Percentiles rank a stretch among this genome's conserved stretches.
Evolutionary conservation across 1,139 yeast genomes (phyloP).

Genomic region (Geotrichum siamense): DNA sequence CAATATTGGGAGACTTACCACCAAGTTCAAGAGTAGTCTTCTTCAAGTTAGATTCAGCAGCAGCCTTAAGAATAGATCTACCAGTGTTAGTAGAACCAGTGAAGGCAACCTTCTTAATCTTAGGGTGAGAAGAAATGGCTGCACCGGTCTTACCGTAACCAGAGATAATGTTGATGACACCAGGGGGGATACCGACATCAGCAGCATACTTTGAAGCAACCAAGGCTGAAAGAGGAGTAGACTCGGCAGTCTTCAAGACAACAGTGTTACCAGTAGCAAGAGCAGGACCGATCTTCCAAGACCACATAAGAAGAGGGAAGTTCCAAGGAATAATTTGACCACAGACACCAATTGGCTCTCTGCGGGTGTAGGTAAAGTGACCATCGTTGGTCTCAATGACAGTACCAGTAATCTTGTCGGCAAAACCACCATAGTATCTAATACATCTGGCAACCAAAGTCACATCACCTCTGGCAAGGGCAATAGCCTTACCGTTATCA

Average conservation of each 20-base stretch:
- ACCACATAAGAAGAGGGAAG: slow-evolving; percentile 77
- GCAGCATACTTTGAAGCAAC: slow-evolving; percentile 52
- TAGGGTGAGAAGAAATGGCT: slow-evolving; percentile 59
- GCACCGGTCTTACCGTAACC: slow-evolving; percentile 79
- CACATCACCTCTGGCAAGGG: slow-evolving; percentile 52
- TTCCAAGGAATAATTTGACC: no score
- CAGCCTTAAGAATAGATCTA: slow-evolving; percentile 54
- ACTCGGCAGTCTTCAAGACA: slow-evolving; percentile 74
- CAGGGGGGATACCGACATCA: slow-evolving; percentile 73
- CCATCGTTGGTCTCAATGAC: slow-evolving; percentile 57
- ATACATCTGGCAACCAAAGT: slow-evolving; percentile 48
- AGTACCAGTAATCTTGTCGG: slow-evolving; percentile 64
- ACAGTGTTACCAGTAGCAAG: slow-evolving; percentile 75
- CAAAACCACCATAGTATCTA: slow-evolving; percentile 76
- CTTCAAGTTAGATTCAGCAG: slow-evolving; percentile 59
- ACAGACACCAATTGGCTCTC: slow-evolving; percentile 75
- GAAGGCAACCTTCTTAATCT: slow-evolving; percentile 71
- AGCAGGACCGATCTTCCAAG: slow-evolving; percentile 85
- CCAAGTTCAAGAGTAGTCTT: slow-evolving; percentile 75
- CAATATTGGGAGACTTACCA: slow-evolving; percentile 73
- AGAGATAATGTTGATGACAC: no score
- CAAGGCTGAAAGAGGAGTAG: slow-evolving; percentile 75
- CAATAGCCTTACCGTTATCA: slow-evolving; percentile 73
- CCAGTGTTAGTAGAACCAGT: slow-evolving; percentile 84
- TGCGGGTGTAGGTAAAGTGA: slow-evolving; percentile 53